A percentile compares a stretch with the other conserved stretches of the same genome.
Evolutionary conservation across 148 eudicot species (phyloP).

Genomic region (Spergularia bocconei): DNA sequence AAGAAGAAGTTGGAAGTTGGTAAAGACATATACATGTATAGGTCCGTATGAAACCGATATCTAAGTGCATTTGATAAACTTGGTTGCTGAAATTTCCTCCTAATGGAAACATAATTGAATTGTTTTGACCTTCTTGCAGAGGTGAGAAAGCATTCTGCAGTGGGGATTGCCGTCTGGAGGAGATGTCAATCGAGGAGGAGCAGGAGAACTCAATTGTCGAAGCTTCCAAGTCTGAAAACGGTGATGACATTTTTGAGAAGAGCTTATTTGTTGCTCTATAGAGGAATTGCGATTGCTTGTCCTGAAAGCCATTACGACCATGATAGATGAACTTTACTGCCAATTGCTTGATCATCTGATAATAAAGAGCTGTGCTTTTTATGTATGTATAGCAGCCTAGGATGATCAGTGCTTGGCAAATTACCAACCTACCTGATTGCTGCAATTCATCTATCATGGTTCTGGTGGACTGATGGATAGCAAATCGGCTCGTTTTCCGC

Average conservation of each 20-base stretch:
- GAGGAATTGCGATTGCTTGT: slow-evolving; percentile 22
- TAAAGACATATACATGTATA: slow-evolving; percentile 88
- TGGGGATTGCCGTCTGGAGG: slow-evolving; percentile 60
- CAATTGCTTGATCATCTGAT: slow-evolving; percentile 45
- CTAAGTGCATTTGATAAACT: neutral
- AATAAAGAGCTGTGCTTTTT: slow-evolving; percentile 60
- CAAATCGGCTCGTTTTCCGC: slow-evolving; percentile 12
- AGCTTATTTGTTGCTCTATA: slow-evolving; percentile 54
- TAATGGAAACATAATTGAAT: neutral
- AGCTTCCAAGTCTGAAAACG: slow-evolving; percentile 26
- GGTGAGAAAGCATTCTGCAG: slow-evolving; percentile 98
- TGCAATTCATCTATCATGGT: slow-evolving; percentile 24
- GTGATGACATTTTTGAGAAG: slow-evolving; percentile 46
- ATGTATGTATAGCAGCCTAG: slow-evolving; percentile 59
- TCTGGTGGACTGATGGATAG: slow-evolving; percentile 20
- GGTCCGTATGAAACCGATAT: slow-evolving; percentile 38
- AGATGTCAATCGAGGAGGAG: slow-evolving; percentile 67
- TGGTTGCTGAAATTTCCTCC: neutral
- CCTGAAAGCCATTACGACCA: slow-evolving; percentile 36
- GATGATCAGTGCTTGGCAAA: slow-evolving; percentile 39
- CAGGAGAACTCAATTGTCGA: slow-evolving; percentile 39
- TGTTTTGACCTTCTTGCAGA: slow-evolving; percentile 42
- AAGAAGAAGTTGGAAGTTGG: slow-evolving; percentile 76
- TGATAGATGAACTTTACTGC: slow-evolving; percentile 44
- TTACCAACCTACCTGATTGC: slow-evolving; percentile 10